Conservation (phyloP, 441 rosid species). For the Erodium moschatum region DNA sequence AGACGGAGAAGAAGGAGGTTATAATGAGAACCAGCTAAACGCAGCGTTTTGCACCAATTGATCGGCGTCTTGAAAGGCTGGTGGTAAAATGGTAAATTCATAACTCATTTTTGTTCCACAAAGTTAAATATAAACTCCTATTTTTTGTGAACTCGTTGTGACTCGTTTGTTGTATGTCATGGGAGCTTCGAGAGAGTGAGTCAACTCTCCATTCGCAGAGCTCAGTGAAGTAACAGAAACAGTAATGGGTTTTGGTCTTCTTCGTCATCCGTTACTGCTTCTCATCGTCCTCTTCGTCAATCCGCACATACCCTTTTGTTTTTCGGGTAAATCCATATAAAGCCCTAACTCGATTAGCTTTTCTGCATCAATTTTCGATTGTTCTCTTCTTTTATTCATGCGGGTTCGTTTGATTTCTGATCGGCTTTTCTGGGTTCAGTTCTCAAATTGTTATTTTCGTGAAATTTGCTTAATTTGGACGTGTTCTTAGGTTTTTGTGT, state of each 20-base stretch:
- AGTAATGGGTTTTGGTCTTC: background rate
- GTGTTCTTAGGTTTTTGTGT: too few species aligned
- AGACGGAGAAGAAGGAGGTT: background rate
- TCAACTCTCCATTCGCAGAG: background rate
- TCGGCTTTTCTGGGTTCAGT: background rate
- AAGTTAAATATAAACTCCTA: background rate
- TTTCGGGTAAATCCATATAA: background rate
- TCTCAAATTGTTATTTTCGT: background rate
- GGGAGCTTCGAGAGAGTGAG: conserved; percentile 5
- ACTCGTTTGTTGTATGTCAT: background rate
- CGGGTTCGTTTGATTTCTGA: background rate
- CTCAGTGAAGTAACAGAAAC: background rate
- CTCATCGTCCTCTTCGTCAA: background rate
- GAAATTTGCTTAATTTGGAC: background rate
- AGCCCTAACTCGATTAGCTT: background rate
- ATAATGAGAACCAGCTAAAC: too few species aligned
- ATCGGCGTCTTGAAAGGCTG: background rate
- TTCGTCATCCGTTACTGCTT: background rate
- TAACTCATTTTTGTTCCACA: background rate
- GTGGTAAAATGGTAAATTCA: background rate
- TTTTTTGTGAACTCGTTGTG: background rate
- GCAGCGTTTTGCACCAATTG: too few species aligned
- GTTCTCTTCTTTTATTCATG: background rate
- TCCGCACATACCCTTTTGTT: background rate
- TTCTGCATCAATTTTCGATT: background rate